Base-by-base conservation (phyloP, 768 basidiomycete species). In the Phaeolepiota aurea region DNA sequence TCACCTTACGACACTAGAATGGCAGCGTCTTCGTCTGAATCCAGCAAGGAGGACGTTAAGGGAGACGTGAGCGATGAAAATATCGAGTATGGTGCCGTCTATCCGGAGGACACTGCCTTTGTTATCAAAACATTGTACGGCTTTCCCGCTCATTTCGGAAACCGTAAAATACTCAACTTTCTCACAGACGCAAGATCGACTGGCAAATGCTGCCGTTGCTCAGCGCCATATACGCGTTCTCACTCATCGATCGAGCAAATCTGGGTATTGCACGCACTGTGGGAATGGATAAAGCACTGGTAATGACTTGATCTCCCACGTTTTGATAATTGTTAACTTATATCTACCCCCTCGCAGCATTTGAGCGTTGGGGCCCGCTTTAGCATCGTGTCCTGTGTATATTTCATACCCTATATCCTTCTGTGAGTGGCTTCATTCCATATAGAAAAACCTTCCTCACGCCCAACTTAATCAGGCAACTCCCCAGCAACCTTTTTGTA, bases 341-440 rank as follows among this genome's bases (percentile, higher is more conserved):
- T 31, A 31, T 41, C 21, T 18, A 28, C 2, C 23, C 31, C 13
- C 12, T 14, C 21, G 19, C 44, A 74, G 71, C 47, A 57, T 36
- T 49, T 72, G 35, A 51, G 46, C 18, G 43, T 62, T 37, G 68
- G 69, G 25, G 45, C 55, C 25, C 66, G 70, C 16, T 73, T 66
- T 53, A 70, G 65, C 51, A 62, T 71, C 46, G 58, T 68, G n/a
- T 60, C 67, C 23, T 64, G 61, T 25, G 46, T 71, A 20, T 72
- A 68, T 46, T 72, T 72, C 48, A 45, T 70, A 11, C 71, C 71
- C n/a, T 71, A 69, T 46, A 66, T 68, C 37, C 38, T 72, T 16
- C 55, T 70, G 72, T 71, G 40, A 43, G 69, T n/a, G 15, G 15
- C 35, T n/a, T 44, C 20, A 3, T 25, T 13, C 28, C n/a, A 23